phyloP scores from a whole-genome alignment of 2,329 filamentous ascomycete species.

The Biscogniauxia marginata region DNA sequence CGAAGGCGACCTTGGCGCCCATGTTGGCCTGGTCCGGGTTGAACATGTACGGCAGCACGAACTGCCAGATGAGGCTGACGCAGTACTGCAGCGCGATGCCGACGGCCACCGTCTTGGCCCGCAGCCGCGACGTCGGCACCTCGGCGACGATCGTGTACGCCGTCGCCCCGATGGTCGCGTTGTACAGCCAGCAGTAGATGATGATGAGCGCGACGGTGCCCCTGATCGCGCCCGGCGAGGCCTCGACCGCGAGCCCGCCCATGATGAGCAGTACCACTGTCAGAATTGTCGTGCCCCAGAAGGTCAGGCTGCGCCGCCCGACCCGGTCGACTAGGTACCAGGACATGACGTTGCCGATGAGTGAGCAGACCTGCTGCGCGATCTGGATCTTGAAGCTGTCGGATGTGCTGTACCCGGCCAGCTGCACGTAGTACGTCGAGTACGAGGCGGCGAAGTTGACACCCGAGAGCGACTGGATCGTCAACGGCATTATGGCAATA shows the following conservation, averaged over 20 bases:
- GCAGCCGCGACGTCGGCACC: conserved; percentile 35
- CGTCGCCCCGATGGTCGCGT: conserved; percentile 15
- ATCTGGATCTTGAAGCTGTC: not conserved
- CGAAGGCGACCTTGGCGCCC: conserved; percentile 41
- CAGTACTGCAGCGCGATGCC: conserved; percentile 16
- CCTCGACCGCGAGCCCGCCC: not conserved
- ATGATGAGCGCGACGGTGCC: not conserved
- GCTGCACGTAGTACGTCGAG: not conserved
- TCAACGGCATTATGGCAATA: not conserved
- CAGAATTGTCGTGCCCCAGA: not conserved
- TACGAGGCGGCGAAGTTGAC: not conserved
- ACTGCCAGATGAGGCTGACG: conserved; percentile 32
- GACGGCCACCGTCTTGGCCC: conserved; percentile 37
- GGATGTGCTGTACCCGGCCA: not conserved
- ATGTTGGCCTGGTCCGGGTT: conserved; percentile 39
- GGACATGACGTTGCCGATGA: not conserved
- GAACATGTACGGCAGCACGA: conserved; percentile 49
- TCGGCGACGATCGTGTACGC: conserved; percentile 37
- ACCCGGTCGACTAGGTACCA: not conserved
- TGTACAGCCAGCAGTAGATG: not conserved
- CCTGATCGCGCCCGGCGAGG: not conserved
- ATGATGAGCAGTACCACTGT: not conserved
- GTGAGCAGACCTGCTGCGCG: not conserved
- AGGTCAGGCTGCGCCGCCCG: not conserved
- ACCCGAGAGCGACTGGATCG: not conserved